These are phyloP conservation scores for Tricholoma hemisulphureum DNA, from an alignment of 768 basidiomycete species.

Conservation along the genomic window DNA sequence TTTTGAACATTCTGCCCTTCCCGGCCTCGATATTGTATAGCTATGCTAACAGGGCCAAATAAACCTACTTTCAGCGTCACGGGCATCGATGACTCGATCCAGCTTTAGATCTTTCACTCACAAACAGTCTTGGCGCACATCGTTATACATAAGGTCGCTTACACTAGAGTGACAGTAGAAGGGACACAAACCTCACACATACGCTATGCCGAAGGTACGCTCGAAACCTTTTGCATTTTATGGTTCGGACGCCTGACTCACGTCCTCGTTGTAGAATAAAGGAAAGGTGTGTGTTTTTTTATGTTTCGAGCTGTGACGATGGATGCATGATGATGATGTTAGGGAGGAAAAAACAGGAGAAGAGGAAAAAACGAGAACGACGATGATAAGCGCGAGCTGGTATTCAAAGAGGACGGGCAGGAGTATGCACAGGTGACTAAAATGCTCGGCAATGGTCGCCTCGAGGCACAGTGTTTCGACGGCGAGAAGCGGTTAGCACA, in stretches of 20 bases:
- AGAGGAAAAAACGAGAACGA: conserved; percentile 99
- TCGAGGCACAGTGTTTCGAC: conserved; percentile 97
- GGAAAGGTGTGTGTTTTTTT: conserved; percentile 55
- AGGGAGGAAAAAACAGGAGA: conserved; percentile 99
- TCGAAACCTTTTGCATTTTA: conserved; percentile 9
- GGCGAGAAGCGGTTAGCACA: conserved; percentile 97
- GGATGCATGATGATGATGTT: background rate
- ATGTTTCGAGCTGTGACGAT: background rate
- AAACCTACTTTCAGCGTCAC: conserved; percentile 10
- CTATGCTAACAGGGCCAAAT: conserved; percentile 16
- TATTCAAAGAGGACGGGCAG: conserved; percentile 98
- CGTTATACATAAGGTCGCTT: conserved; percentile 9
- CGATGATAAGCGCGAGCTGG: conserved; percentile 96
- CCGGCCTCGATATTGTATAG: background rate
- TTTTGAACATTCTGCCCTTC: no score
- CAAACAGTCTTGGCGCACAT: conserved; percentile 1
- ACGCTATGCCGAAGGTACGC: conserved; percentile 52
- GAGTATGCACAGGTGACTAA: conserved; percentile 98
- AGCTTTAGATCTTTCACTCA: conserved; percentile 5
- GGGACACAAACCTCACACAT: conserved; percentile 9
- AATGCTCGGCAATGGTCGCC: conserved; percentile 97
- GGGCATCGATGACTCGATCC: conserved; percentile 11
- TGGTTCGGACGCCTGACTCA: conserved; percentile 9
- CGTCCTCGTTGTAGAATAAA: conserved; percentile 51
- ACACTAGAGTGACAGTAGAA: conserved; percentile 10